Conservation (phyloP, 371 early-diverging fungal genomes). For the Mucor velutinosus region DNA sequence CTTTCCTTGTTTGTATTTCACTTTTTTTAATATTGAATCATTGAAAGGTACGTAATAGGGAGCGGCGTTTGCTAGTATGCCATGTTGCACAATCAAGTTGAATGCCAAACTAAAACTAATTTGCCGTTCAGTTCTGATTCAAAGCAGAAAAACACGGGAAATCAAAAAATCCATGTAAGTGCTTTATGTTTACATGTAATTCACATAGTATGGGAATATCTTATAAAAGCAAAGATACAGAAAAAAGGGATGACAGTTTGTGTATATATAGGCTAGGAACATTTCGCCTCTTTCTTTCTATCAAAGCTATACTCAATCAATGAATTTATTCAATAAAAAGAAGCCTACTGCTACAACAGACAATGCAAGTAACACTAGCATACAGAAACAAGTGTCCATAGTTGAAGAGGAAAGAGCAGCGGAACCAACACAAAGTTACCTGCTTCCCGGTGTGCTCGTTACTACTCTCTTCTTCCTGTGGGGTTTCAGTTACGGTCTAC, state of each 20-base stretch:
- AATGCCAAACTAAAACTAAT: background rate
- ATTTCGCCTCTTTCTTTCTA: background rate
- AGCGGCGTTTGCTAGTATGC: background rate
- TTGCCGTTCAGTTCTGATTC: background rate
- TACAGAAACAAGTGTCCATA: background rate
- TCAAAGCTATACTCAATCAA: no score
- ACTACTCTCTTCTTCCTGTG: slow-evolving; percentile 50
- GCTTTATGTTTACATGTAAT: background rate
- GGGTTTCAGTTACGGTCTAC: slow-evolving; percentile 53
- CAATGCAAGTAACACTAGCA: background rate
- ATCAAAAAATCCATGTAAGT: background rate
- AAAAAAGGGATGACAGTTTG: background rate
- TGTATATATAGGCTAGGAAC: background rate
- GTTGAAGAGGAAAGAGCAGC: background rate
- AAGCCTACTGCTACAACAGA: background rate
- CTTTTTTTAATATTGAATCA: no score
- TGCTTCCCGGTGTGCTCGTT: slow-evolving; percentile 37
- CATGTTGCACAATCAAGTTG: background rate
- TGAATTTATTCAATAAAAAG: background rate
- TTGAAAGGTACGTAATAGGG: background rate
- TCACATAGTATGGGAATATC: slow-evolving; percentile 6
- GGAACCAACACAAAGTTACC: background rate
- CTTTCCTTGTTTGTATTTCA: no score
- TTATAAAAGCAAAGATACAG: background rate
- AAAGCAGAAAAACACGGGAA: background rate